Conservation (phyloP, 345 rosid genomes). For the Anastatica hierochuntica region DNA sequence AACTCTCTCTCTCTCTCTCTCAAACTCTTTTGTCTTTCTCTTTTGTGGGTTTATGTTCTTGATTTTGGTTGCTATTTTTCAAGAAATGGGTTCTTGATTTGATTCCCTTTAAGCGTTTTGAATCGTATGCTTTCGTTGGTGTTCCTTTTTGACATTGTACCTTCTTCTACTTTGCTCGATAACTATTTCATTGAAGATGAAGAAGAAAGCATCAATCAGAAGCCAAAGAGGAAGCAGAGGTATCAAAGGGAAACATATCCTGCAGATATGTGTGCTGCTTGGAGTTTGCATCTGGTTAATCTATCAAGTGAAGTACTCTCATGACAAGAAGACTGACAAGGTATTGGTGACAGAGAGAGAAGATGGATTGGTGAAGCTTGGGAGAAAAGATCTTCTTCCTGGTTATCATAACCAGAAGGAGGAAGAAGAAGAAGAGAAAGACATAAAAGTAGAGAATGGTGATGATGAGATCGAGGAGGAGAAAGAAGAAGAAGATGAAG, state of each 20-base stretch:
- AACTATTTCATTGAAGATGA: constrained; percentile 45
- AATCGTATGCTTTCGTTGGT: background rate
- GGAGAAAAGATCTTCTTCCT: constrained; percentile 68
- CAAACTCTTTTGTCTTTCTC: constrained; percentile 14
- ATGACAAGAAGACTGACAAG: constrained; percentile 79
- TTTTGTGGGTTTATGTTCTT: background rate
- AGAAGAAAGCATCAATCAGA: constrained; percentile 56
- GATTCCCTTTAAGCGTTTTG: too few species aligned
- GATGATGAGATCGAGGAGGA: too few species aligned
- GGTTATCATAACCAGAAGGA: background rate
- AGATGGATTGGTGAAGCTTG: constrained; percentile 37
- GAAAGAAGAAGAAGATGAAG: constrained; percentile 29
- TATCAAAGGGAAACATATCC: constrained; percentile 48
- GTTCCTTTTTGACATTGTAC: background rate
- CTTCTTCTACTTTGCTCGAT: too few species aligned
- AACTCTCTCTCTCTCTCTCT: background rate
- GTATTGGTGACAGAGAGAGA: constrained; percentile 33
- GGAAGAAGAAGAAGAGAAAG: constrained; percentile 24
- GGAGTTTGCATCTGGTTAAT: constrained; percentile 82
- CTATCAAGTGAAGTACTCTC: constrained; percentile 81
- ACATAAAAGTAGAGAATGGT: constrained; percentile 24
- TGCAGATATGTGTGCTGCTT: constrained; percentile 71
- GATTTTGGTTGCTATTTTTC: background rate
- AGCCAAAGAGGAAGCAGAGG: constrained; percentile 63
- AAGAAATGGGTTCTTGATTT: constrained; percentile 2